Evolutionary conservation across 805 yeast species (phyloP), one percentile per base, ranked within the genome.

Genomic region (Pichia scutulata): DNA sequence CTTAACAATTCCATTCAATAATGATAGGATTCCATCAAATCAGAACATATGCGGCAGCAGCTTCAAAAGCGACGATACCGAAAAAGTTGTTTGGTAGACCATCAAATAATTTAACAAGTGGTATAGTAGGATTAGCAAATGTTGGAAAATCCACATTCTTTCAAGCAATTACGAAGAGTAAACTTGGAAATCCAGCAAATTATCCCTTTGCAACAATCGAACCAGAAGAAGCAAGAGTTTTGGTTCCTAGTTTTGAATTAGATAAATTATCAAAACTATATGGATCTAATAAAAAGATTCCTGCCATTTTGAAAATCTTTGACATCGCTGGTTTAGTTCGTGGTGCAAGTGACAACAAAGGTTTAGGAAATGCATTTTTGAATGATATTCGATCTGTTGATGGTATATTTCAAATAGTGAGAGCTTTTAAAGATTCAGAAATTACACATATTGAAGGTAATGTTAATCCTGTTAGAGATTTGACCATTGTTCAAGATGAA

Each of bases 151-250:
- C 79, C 9, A 74, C 86, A 54, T 75, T 76, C 52, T 76, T 76
- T 62, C 81, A 76, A 58, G 78, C 86, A 21, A 75, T 83, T 51
- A 81, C 89, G 33, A 73, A 70, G 54, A 77, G 82, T 36, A 72
- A 71, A 8, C 70, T 82, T 43, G 88, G 89, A 3, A 82, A 81
- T 60, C 81, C 88, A 1, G 83, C 83, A 39, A 78, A 78, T 58
- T 78, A 82, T 63, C 89, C 89, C 8, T 83, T 82, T 67, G 89
- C 89, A 10, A 83, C 89, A 9, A 84, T 83, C 50, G 86, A 82
- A 49, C 87, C 89, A 0, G 86, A 79, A 59, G 84, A 82, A 62
- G 81, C 84, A 33, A 67, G 75, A 46, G 77, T 78, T 6, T 60
- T 74, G 9, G 84, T 76, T 45, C 84, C 75, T 52, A 74, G 80